These are phyloP conservation scores for Lepraria neglecta DNA, from an alignment of 495 filamentous ascomycete species.

Conservation along the genomic window DNA sequence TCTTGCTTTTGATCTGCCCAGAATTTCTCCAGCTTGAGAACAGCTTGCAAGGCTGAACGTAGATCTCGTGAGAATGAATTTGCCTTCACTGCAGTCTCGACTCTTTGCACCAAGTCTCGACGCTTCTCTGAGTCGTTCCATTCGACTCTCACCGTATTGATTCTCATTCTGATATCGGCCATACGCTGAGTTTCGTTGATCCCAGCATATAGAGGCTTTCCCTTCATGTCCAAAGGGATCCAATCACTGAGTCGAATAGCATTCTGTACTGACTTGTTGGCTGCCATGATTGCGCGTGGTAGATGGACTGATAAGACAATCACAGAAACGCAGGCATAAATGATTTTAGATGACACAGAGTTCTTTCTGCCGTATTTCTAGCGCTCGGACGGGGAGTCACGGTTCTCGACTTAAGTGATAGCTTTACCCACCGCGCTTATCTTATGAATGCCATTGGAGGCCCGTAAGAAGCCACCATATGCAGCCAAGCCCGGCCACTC, in stretches of 20 bases:
- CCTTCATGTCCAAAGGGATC: slow-evolving; percentile 9
- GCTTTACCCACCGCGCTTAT: no score
- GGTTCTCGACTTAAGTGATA: no score
- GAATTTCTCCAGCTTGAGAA: neutral
- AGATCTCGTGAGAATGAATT: neutral
- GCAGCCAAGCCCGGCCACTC: neutral
- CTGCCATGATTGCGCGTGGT: neutral
- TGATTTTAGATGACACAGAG: no score
- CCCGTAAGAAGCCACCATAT: neutral
- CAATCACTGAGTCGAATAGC: slow-evolving; percentile 3
- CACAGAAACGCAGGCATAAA: neutral
- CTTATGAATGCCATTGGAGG: neutral
- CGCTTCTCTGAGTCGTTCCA: slow-evolving; percentile 4
- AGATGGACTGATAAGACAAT: neutral
- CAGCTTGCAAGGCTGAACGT: neutral
- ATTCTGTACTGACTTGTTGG: neutral
- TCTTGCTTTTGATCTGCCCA: slow-evolving; percentile 9
- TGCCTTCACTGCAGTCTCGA: neutral
- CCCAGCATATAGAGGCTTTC: slow-evolving; percentile 6
- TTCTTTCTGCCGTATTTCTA: neutral
- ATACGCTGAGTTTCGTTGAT: slow-evolving; percentile 6
- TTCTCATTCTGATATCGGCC: neutral
- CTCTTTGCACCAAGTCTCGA: neutral
- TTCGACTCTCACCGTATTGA: slow-evolving; percentile 5
- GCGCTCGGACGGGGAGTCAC: neutral